These are phyloP conservation scores for Aspergillus cavernicola DNA, from an alignment of 495 filamentous ascomycete species.

Conservation along the genomic window DNA sequence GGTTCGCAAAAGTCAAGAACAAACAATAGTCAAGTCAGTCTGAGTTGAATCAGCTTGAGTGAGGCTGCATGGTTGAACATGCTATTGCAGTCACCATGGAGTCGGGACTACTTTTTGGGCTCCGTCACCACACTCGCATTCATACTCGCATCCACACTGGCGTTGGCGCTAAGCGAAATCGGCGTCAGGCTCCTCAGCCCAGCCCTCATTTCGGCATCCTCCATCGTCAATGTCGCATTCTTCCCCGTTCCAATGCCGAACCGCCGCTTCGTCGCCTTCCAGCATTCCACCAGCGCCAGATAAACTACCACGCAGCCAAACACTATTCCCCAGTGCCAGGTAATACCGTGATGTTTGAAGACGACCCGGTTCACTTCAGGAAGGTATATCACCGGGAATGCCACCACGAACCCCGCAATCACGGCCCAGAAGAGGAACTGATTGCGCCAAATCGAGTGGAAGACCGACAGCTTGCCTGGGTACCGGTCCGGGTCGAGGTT, in stretches of 20 bases:
- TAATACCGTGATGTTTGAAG: conserved; percentile 72
- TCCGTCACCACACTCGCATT: conserved; percentile 36
- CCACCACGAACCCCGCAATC: conserved; percentile 58
- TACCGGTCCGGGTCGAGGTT: conserved; percentile 53
- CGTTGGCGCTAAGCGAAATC: conserved; percentile 29
- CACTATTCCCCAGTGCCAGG: conserved; percentile 69
- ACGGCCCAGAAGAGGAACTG: conserved; percentile 73
- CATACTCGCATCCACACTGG: conserved; percentile 34
- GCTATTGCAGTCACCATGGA: not conserved
- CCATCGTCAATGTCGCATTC: conserved; percentile 28
- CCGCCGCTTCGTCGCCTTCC: conserved; percentile 61
- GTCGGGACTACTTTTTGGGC: conserved; percentile 21
- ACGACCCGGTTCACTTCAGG: conserved; percentile 63
- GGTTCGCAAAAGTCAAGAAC: not conserved
- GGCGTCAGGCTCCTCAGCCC: conserved; percentile 23
- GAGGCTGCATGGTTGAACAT: conserved; percentile 12
- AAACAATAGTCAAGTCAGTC: not conserved
- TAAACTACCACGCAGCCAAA: conserved; percentile 58
- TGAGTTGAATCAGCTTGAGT: conserved; percentile 2
- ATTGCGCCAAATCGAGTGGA: conserved; percentile 66
- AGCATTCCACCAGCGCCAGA: conserved; percentile 59
- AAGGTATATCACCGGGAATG: conserved; percentile 73
- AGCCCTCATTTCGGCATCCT: conserved; percentile 32
- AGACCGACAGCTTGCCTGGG: conserved; percentile 48
- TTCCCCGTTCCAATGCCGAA: conserved; percentile 36